Evolutionary conservation across 768 basidiomycete genomes (phyloP).

Genomic region (Inosperma sp.): DNA sequence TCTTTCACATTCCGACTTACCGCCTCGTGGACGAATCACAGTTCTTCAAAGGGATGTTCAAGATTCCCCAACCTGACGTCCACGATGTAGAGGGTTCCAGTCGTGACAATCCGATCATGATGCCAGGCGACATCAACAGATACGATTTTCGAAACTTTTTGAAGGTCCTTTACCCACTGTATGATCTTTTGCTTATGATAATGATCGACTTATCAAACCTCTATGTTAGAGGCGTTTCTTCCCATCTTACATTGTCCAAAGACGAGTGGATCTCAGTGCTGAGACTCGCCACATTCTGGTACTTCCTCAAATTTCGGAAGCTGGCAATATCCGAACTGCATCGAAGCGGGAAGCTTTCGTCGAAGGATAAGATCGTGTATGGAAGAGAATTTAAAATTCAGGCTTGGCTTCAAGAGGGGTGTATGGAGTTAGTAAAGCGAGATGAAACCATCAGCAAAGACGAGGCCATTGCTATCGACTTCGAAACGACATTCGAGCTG

Average conservation of each 20-base stretch:
- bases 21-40: not conserved
- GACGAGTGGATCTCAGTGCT: conserved; percentile 36
- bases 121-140: conserved; percentile 3
- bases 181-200: not conserved
- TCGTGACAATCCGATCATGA: conserved; percentile 5
- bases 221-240: not conserved
- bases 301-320: conserved; percentile 27
- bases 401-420: conserved; percentile 31
- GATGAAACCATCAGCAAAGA: conserved; percentile 21
- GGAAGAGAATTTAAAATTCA: conserved; percentile 31
- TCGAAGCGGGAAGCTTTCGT: conserved; percentile 10
- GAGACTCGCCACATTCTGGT: conserved; percentile 39
- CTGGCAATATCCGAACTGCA: conserved; percentile 28
- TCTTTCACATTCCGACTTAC: conserved; percentile 1
- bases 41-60: not conserved
- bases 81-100: not conserved
- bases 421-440: conserved; percentile 21
- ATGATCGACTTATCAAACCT: not conserved
- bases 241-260: conserved; percentile 6
- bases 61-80: not conserved
- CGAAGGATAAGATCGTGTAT: conserved; percentile 28
- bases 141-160: conserved; percentile 12
- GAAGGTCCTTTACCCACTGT: conserved; percentile 15
- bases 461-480: conserved; percentile 27
- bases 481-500: conserved; percentile 18